These are phyloP conservation scores for Saposhnikovia divaricata DNA, from an alignment of 129 eudicot species.

Conservation along the genomic window DNA sequence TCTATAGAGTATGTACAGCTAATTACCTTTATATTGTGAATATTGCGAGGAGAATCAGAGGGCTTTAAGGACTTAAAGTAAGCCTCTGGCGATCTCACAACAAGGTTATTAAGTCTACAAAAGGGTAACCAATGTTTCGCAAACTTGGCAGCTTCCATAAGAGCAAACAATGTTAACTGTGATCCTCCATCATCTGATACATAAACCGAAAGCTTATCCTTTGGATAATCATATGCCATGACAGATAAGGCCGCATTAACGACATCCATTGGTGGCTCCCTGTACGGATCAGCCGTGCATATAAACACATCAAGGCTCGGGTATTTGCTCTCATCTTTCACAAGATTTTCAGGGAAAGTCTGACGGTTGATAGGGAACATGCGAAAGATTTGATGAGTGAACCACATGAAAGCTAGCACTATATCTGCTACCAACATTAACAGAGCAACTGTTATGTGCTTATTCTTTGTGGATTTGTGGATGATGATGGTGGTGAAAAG, in stretches of 20 bases:
- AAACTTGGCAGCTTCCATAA: slow-evolving; percentile 42
- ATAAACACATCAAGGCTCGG: slow-evolving; percentile 58
- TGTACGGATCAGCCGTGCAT: slow-evolving; percentile 68
- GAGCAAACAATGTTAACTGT: slow-evolving; percentile 34
- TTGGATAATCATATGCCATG: slow-evolving; percentile 51
- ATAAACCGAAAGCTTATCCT: slow-evolving; percentile 38
- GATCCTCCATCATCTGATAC: slow-evolving; percentile 63
- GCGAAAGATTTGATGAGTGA: slow-evolving; percentile 36
- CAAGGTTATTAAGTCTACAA: slow-evolving; percentile 25
- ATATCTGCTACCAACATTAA: slow-evolving; percentile 32
- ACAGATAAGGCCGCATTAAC: slow-evolving; percentile 60
- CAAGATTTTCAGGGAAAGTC: slow-evolving; percentile 40
- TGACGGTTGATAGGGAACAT: slow-evolving; percentile 32
- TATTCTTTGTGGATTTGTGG: slow-evolving; percentile 2
- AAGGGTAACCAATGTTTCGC: slow-evolving; percentile 43
- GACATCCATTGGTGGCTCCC: slow-evolving; percentile 60
- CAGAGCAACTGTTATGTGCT: background rate
- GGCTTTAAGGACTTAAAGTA: slow-evolving; percentile 23
- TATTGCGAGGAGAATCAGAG: slow-evolving; percentile 7
- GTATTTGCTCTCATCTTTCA: slow-evolving; percentile 12
- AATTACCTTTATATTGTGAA: slow-evolving; percentile 32
- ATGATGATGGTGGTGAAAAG: slow-evolving; percentile 13
- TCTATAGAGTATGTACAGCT: background rate
- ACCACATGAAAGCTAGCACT: slow-evolving; percentile 47
- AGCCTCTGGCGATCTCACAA: slow-evolving; percentile 40